Percentiles rank a stretch among this genome's conserved stretches.
These are phyloP conservation scores for Yamadazyma atmosphaerica DNA, from an alignment of 1,139 yeast genomes.

Conservation along the genomic window DNA sequence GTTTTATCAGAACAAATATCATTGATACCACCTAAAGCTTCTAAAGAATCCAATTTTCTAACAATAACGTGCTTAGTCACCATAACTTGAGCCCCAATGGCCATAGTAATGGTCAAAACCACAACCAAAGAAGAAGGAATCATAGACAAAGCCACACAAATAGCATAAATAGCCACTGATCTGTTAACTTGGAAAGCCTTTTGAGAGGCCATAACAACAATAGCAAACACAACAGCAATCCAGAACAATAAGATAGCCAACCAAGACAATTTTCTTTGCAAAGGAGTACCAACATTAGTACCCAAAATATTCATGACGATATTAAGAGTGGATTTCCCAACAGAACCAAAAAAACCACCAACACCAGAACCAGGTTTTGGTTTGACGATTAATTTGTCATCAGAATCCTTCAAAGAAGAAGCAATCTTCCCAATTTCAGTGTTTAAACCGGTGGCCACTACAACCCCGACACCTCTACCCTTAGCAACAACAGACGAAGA, in stretches of 20 bases:
- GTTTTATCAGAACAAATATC: slow-evolving; percentile 85
- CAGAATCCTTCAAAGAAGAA: slow-evolving; percentile 47
- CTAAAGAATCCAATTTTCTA: slow-evolving; percentile 74
- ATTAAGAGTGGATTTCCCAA: slow-evolving; percentile 35
- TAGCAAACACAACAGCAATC: slow-evolving; percentile 74
- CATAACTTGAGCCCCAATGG: slow-evolving; percentile 83
- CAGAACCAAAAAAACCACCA: slow-evolving; percentile 35
- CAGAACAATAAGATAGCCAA: slow-evolving; percentile 68
- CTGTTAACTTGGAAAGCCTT: slow-evolving; percentile 56
- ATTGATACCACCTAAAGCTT: slow-evolving; percentile 77
- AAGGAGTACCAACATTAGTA: slow-evolving; percentile 73
- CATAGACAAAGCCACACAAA: slow-evolving; percentile 81
- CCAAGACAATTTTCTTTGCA: slow-evolving; percentile 59
- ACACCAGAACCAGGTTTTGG: slow-evolving; percentile 25
- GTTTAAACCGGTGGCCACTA: slow-evolving; percentile 61
- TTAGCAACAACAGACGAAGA: slow-evolving; percentile 72
- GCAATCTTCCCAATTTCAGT: slow-evolving; percentile 84
- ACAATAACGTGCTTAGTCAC: slow-evolving; percentile 70
- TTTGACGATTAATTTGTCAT: slow-evolving; percentile 11
- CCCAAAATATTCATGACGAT: slow-evolving; percentile 71
- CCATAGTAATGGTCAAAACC: slow-evolving; percentile 83
- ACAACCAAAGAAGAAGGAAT: slow-evolving; percentile 81
- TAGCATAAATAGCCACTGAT: slow-evolving; percentile 80
- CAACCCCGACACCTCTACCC: slow-evolving; percentile 76
- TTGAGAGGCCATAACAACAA: slow-evolving; percentile 82